Evolutionary conservation across 257 asterid species (phyloP).

Genomic region (Datura wrightii): DNA sequence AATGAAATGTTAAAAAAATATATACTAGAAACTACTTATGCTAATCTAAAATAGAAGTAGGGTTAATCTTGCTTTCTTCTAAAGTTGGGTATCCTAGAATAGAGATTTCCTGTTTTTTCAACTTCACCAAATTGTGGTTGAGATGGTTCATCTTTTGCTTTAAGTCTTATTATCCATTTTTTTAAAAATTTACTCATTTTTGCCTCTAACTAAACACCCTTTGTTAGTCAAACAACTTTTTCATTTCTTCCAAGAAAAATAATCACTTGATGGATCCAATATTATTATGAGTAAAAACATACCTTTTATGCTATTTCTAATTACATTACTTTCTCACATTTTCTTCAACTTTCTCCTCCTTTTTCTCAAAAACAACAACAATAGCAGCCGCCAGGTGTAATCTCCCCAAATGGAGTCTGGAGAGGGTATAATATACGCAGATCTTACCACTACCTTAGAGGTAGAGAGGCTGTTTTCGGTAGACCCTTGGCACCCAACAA

Average conservation of each 20-base stretch:
- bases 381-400: too few species aligned
- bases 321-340: neutral
- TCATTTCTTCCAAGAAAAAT: neutral
- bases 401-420: too few species aligned
- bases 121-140: slow-evolving; percentile 29
- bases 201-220: neutral
- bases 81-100: slow-evolving; percentile 26
- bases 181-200: neutral
- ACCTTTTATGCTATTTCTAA: neutral
- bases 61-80: slow-evolving; percentile 22
- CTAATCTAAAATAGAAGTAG: neutral
- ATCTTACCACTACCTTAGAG: too few species aligned
- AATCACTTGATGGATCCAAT: neutral
- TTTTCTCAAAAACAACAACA: neutral
- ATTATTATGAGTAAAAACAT: neutral
- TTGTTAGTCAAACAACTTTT: slow-evolving; percentile 2
- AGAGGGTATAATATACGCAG: too few species aligned
- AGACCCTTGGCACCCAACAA: too few species aligned
- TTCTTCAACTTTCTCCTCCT: neutral
- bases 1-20: neutral
- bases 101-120: neutral
- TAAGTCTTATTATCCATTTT: neutral
- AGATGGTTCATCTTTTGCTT: slow-evolving; percentile 17
- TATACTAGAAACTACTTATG: neutral
- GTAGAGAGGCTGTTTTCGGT: too few species aligned